phyloP scores from a whole-genome alignment of 2,329 filamentous ascomycete species.

The Fusarium hainanense region DNA sequence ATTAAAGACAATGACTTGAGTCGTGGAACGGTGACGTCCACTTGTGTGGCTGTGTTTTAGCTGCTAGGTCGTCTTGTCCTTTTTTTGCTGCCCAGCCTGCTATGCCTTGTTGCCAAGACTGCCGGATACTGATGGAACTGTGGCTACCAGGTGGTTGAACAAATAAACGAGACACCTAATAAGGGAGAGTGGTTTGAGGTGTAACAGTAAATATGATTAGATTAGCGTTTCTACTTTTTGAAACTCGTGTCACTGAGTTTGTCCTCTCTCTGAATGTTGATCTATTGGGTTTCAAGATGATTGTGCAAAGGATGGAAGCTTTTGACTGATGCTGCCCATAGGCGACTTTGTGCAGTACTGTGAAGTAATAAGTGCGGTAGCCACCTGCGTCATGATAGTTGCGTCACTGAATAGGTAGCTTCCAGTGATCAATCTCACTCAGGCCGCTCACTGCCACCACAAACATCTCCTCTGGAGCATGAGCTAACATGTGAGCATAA shows the following conservation, averaged over 20 bases:
- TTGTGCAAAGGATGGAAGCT: neutral
- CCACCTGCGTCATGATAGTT: slow-evolving; percentile 34
- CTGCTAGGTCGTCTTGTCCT: slow-evolving; percentile 10
- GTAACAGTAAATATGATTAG: neutral
- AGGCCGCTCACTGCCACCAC: slow-evolving; percentile 3
- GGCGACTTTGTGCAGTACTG: neutral
- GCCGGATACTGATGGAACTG: slow-evolving; percentile 24
- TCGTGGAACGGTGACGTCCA: slow-evolving; percentile 49
- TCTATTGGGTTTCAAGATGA: neutral
- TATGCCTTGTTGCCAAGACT: slow-evolving; percentile 25
- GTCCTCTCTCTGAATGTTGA: neutral
- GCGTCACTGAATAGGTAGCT: slow-evolving; percentile 30
- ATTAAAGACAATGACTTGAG: slow-evolving; percentile 34
- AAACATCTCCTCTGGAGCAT: neutral
- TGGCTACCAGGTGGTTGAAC: slow-evolving; percentile 27
- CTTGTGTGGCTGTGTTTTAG: slow-evolving; percentile 45
- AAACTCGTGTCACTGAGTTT: neutral
- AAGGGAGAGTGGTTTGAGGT: neutral
- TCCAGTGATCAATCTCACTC: slow-evolving; percentile 30
- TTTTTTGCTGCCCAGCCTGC: slow-evolving; percentile 38
- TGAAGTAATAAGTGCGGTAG: neutral
- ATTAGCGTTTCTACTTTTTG: neutral
- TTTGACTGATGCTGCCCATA: neutral
- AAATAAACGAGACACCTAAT: slow-evolving; percentile 12
- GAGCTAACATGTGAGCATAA: neutral